phyloP scores from a whole-genome alignment of 306 rosid genomes.

The Arachis stenosperma region DNA sequence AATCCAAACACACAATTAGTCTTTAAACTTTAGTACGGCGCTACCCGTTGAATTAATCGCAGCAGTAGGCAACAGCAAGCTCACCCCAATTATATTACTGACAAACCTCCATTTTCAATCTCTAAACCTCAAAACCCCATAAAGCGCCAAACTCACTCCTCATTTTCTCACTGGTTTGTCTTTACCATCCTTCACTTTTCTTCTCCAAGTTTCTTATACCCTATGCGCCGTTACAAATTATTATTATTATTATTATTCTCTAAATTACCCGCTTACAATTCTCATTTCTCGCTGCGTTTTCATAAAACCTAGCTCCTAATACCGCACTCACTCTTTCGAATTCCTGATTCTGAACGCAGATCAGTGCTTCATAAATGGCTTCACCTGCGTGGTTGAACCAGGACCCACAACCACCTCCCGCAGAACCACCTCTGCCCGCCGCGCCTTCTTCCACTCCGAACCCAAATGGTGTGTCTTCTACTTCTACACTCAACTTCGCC shows the following conservation, averaged over 20 bases:
- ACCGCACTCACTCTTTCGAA: neutral
- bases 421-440: conserved; percentile 26
- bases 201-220: neutral
- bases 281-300: neutral
- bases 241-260: neutral
- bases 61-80: too few species aligned
- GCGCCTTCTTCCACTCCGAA: conserved; percentile 31
- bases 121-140: too few species aligned
- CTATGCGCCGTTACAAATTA: neutral
- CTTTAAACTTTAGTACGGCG: too few species aligned
- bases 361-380: conserved; percentile 46
- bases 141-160: neutral
- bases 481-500: neutral
- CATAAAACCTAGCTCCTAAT: neutral
- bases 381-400: conserved; percentile 59
- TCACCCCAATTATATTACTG: too few species aligned
- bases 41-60: too few species aligned
- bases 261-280: too few species aligned
- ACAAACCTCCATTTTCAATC: too few species aligned
- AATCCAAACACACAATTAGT: too few species aligned
- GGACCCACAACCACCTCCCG: conserved; percentile 42
- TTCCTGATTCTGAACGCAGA: conserved; percentile 31
- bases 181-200: neutral
- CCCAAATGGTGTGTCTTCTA: conserved; percentile 24
- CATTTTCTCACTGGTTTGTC: neutral